phyloP scores from a whole-genome alignment of 164 flowering plant species.

The Dillenia suffruticosa region DNA sequence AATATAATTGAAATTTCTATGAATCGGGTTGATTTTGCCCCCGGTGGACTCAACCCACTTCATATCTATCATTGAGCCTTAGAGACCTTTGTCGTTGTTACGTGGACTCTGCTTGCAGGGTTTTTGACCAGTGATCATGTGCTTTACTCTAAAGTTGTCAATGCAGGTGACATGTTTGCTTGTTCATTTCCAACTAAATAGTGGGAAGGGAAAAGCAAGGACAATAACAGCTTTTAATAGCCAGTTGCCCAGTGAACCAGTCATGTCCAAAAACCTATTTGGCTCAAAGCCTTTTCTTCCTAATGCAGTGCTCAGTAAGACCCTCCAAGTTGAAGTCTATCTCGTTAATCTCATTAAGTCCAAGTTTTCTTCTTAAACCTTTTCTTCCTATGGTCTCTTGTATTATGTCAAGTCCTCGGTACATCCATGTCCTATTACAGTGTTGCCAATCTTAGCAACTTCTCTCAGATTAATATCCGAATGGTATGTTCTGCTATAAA shows the following conservation, averaged over 20 bases:
- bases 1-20: slow-evolving; percentile 48
- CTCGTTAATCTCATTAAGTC: slow-evolving; percentile 41
- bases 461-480: too few relatives aligned
- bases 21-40: slow-evolving; percentile 44
- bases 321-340: slow-evolving; percentile 33
- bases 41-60: slow-evolving; percentile 52
- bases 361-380: slow-evolving; percentile 40
- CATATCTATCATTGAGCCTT: slow-evolving; percentile 55
- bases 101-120: slow-evolving; percentile 38
- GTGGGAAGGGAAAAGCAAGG: slow-evolving; percentile 22
- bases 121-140: slow-evolving; percentile 37
- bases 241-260: slow-evolving; percentile 41
- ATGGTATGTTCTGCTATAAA: too few relatives aligned
- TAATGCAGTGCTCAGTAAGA: slow-evolving; percentile 34
- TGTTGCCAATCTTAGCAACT: too few relatives aligned
- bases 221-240: slow-evolving; percentile 41
- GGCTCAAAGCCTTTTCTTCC: slow-evolving; percentile 38
- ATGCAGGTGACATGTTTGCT: slow-evolving; percentile 34
- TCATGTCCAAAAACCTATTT: slow-evolving; percentile 31
- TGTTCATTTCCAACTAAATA: slow-evolving; percentile 45
- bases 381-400: too few relatives aligned
- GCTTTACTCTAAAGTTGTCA: slow-evolving; percentile 26
- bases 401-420: too few relatives aligned
- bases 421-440: too few relatives aligned
- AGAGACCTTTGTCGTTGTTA: slow-evolving; percentile 40